Conservation (phyloP, 1,139 yeast genomes). For the Hemisphaericaspora lyxosophila region DNA sequence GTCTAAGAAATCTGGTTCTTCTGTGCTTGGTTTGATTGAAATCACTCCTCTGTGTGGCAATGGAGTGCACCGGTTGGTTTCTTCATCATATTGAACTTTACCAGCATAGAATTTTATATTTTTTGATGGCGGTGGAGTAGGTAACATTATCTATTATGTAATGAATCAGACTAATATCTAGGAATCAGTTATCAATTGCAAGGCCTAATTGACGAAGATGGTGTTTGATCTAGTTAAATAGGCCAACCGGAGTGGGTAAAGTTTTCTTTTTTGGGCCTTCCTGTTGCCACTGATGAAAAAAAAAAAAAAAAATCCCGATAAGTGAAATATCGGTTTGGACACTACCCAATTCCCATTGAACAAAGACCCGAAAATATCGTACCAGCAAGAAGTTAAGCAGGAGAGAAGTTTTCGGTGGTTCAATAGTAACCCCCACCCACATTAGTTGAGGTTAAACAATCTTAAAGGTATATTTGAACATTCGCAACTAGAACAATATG, state of each 20-base stretch:
- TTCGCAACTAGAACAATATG: too few relatives aligned
- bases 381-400: background rate
- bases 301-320: constrained; percentile 5
- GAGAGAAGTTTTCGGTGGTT: background rate
- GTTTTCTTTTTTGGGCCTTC: too few relatives aligned
- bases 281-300: constrained; percentile 10
- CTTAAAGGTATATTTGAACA: too few relatives aligned
- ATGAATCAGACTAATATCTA: too few relatives aligned
- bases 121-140: constrained; percentile 17
- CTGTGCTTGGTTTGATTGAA: constrained; percentile 57
- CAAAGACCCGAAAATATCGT: background rate
- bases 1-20: constrained; percentile 51
- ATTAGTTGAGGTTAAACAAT: too few relatives aligned
- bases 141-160: too few relatives aligned
- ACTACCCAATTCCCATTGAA: background rate
- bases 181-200: background rate
- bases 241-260: too few relatives aligned
- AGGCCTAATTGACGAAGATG: too few relatives aligned
- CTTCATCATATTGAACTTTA: constrained; percentile 70
- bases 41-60: constrained; percentile 74
- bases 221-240: too few relatives aligned
- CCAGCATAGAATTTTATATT: constrained; percentile 76
- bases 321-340: background rate
- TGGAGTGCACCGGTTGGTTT: constrained; percentile 71
- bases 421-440: too few relatives aligned